Conservation (phyloP, 331 rosid genomes). For the Rhamnella rubrinervis region DNA sequence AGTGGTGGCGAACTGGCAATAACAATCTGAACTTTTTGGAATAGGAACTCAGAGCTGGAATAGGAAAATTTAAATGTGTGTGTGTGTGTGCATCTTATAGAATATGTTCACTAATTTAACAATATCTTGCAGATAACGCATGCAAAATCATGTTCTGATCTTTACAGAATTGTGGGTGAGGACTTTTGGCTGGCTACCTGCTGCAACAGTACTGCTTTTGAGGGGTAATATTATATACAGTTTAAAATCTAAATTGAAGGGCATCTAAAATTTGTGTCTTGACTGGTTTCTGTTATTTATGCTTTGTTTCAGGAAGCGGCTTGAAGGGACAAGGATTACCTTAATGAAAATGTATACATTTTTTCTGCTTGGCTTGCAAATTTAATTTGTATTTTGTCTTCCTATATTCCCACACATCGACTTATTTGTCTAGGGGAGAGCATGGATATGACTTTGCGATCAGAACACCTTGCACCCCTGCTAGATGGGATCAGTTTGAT, state of each 20-base stretch:
- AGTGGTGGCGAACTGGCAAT: no score
- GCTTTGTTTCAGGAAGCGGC: constrained; percentile 71
- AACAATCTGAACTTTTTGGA: no score
- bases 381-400: constrained; percentile 8
- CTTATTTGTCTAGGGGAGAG: constrained; percentile 53
- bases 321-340: constrained; percentile 90
- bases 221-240: constrained; percentile 54
- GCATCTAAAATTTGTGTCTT: constrained; percentile 16
- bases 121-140: constrained; percentile 51
- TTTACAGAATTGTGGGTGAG: constrained; percentile 71
- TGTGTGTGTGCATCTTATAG: not conserved
- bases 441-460: constrained; percentile 81
- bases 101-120: not conserved
- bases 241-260: constrained; percentile 3
- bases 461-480: constrained; percentile 81
- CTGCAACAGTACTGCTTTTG: constrained; percentile 86
- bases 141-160: constrained; percentile 81
- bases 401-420: constrained; percentile 5
- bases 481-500: constrained; percentile 88
- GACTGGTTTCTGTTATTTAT: constrained; percentile 31
- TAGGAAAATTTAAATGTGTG: not conserved
- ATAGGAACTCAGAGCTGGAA: not conserved
- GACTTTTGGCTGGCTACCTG: constrained; percentile 89
- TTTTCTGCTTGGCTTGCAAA: constrained; percentile 22
- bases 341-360: constrained; percentile 57